Percentiles rank a stretch among this genome's conserved stretches.
Evolutionary conservation across 2,329 filamentous ascomycete genomes (phyloP).

Genomic region (Phyllosticta ampelicida): DNA sequence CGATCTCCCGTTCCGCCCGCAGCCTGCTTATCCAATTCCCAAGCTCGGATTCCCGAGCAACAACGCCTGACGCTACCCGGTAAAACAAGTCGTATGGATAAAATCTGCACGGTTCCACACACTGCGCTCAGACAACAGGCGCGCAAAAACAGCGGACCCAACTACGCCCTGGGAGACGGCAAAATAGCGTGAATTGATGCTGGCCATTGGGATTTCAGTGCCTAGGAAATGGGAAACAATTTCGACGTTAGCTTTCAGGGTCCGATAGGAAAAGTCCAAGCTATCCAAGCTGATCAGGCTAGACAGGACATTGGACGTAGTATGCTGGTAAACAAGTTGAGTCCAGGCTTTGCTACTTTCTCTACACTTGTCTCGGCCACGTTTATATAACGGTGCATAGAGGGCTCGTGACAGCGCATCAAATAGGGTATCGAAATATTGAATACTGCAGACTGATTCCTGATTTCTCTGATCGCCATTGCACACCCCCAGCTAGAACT

Average conservation of each 20-base stretch:
- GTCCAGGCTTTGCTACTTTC: not conserved
- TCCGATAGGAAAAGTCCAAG: not conserved
- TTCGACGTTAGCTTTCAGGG: not conserved
- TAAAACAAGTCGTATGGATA: not conserved
- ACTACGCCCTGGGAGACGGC: not conserved
- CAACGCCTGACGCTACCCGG: not conserved
- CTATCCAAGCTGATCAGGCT: not conserved
- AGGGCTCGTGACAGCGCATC: too few species aligned
- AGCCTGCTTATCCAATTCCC: not conserved
- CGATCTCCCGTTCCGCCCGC: not conserved
- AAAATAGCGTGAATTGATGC: not conserved
- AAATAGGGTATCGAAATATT: not conserved
- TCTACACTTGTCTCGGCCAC: not conserved
- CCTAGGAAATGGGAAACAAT: not conserved
- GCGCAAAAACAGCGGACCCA: not conserved
- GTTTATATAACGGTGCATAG: not conserved
- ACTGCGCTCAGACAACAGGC: not conserved
- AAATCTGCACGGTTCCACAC: not conserved
- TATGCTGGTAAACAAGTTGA: not conserved
- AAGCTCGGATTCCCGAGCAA: not conserved
- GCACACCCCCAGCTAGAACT: not conserved
- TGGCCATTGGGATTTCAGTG: not conserved
- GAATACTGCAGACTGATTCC: not conserved
- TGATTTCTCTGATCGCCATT: not conserved
- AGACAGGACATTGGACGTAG: not conserved